phyloP scores from a whole-genome alignment of 2,329 filamentous ascomycete genomes.

The Microdochium nivale region DNA sequence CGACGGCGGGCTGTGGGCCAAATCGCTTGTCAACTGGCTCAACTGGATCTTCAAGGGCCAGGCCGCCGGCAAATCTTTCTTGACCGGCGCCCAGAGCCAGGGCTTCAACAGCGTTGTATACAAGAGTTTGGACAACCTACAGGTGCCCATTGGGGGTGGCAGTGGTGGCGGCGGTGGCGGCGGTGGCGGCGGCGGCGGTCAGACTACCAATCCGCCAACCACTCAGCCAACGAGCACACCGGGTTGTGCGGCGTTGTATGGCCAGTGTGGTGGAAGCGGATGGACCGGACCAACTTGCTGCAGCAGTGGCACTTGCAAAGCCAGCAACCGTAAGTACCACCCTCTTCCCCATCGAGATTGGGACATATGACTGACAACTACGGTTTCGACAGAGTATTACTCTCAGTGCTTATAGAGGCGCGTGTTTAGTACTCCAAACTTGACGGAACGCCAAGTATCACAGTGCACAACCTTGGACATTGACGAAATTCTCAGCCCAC shows the following conservation, averaged over 20 bases:
- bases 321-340: neutral
- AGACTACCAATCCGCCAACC: neutral
- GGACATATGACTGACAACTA: too few species aligned
- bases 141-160: neutral
- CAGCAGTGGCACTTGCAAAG: neutral
- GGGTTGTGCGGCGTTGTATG: neutral
- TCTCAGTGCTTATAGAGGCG: too few species aligned
- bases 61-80: neutral
- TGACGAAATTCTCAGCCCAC: too few species aligned
- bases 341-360: too few species aligned
- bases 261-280: neutral
- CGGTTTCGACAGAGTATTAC: too few species aligned
- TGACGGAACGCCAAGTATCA: too few species aligned
- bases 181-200: neutral
- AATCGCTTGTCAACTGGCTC: slow-evolving; percentile 4
- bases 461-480: too few species aligned
- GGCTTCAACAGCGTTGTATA: neutral
- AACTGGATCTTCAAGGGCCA: slow-evolving; percentile 4
- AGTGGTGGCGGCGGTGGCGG: neutral
- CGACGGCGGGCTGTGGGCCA: slow-evolving; percentile 10
- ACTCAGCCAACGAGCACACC: neutral
- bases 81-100: neutral
- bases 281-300: neutral
- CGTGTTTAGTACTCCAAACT: too few species aligned
- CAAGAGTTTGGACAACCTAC: neutral